Evolutionary conservation across 2,329 filamentous ascomycete genomes (phyloP).

Genomic region (Stemphylium lycopersici): DNA sequence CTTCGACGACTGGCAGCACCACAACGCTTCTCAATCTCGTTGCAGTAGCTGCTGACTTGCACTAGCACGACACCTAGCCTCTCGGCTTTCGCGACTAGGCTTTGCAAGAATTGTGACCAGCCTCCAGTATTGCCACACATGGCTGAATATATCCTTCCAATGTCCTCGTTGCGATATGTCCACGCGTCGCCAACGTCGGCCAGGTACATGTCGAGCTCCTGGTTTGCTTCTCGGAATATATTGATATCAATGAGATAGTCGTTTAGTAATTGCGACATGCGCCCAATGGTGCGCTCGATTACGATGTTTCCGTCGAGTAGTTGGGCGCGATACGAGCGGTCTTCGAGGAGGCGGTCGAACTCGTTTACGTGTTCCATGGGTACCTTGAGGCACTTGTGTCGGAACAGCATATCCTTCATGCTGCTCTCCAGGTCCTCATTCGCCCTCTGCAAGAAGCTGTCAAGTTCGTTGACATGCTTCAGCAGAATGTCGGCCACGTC

Average conservation of each 20-base stretch:
- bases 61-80: slow-evolving; percentile 72
- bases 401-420: slow-evolving; percentile 70
- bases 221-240: slow-evolving; percentile 76
- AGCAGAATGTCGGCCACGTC: slow-evolving; percentile 91
- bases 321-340: slow-evolving; percentile 79
- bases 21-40: slow-evolving; percentile 85
- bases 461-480: slow-evolving; percentile 90
- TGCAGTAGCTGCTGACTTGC: slow-evolving; percentile 76
- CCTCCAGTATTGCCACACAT: slow-evolving; percentile 94
- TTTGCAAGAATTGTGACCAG: slow-evolving; percentile 81
- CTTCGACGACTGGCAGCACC: slow-evolving; percentile 81
- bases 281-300: slow-evolving; percentile 86
- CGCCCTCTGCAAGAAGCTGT: slow-evolving; percentile 85
- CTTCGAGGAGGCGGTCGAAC: slow-evolving; percentile 87
- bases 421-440: slow-evolving; percentile 84
- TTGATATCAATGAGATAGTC: slow-evolving; percentile 79
- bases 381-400: slow-evolving; percentile 79
- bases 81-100: slow-evolving; percentile 74
- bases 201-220: slow-evolving; percentile 78
- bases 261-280: slow-evolving; percentile 76
- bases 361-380: slow-evolving; percentile 82
- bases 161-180: slow-evolving; percentile 64
- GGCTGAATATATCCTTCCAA: slow-evolving; percentile 78
- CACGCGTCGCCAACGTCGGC: slow-evolving; percentile 66
- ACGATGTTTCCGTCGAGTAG: slow-evolving; percentile 87